These are phyloP conservation scores for Solanum sitiens DNA, from an alignment of 257 asterid species.

Conservation along the genomic window DNA sequence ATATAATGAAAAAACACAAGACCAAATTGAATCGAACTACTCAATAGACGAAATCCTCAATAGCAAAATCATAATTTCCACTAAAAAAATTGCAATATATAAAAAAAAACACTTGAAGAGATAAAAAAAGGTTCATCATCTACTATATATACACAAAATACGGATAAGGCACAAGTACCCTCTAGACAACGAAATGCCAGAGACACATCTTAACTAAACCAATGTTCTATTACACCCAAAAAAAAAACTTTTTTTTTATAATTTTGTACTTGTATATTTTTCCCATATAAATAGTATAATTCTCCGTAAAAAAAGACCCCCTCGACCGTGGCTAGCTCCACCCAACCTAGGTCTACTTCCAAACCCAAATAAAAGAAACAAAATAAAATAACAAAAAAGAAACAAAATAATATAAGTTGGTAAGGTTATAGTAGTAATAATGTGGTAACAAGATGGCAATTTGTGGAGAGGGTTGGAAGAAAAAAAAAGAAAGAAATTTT, in stretches of 20 bases:
- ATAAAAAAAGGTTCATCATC: too few relatives aligned
- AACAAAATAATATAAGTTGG: neutral
- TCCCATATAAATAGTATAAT: too few relatives aligned
- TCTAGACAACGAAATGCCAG: too few relatives aligned
- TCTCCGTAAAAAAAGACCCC: neutral
- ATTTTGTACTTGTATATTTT: too few relatives aligned
- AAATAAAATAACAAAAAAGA: too few relatives aligned
- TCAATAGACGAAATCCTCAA: neutral
- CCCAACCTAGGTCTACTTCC: neutral
- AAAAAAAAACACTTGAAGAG: neutral
- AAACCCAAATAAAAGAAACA: neutral
- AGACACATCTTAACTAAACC: too few relatives aligned
- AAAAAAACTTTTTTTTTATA: too few relatives aligned
- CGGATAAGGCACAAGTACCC: too few relatives aligned
- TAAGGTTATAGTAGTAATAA: conserved; percentile 3
- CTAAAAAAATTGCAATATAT: neutral
- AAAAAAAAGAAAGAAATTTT: neutral
- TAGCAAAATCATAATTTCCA: neutral
- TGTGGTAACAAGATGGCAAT: neutral
- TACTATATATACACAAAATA: too few relatives aligned
- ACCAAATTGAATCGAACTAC: neutral
- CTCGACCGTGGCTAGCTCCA: neutral
- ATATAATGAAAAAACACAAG: neutral
- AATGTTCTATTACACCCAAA: too few relatives aligned
- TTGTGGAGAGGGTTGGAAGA: neutral